A percentile compares a stretch with the other conserved stretches of the same genome.
These are phyloP conservation scores for Leccinum variabile DNA, from an alignment of 1,284 basidiomycete genomes.

Conservation along the genomic window DNA sequence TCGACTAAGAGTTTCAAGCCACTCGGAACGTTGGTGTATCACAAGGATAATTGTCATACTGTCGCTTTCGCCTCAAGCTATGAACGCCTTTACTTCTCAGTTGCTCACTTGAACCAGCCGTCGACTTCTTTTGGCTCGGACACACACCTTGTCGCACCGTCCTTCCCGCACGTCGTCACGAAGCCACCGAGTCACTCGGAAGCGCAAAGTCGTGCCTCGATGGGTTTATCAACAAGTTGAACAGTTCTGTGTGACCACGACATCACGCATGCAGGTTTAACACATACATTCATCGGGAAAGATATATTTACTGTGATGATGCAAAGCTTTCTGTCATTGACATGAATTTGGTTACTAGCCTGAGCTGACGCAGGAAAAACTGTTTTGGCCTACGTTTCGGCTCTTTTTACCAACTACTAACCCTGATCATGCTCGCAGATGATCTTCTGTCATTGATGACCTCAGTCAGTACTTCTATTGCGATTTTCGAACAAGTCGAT, in stretches of 20 bases:
- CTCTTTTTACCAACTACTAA: not conserved
- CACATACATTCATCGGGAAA: not conserved
- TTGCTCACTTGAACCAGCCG: constrained; percentile 28
- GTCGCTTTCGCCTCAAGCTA: constrained; percentile 59
- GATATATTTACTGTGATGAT: not conserved
- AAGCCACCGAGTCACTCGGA: too few species aligned
- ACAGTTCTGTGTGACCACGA: too few species aligned
- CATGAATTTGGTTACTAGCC: not conserved
- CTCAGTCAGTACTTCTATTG: constrained; percentile 18
- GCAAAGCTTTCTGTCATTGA: not conserved
- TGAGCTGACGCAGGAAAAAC: constrained; percentile 4
- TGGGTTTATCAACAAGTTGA: too few species aligned
- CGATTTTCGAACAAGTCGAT: constrained; percentile 12
- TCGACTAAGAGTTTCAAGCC: constrained; percentile 75
- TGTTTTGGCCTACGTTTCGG: not conserved
- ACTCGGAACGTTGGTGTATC: constrained; percentile 77
- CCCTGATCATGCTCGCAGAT: not conserved
- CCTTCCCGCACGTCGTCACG: constrained; percentile 13
- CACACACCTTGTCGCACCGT: constrained; percentile 68
- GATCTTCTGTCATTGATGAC: constrained; percentile 13
- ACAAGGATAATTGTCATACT: constrained; percentile 72
- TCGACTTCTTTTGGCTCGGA: constrained; percentile 69
- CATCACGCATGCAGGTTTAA: too few species aligned
- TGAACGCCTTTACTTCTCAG: not conserved
- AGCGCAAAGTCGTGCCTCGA: too few species aligned